Conservation (phyloP, 495 filamentous ascomycete genomes). For the Glonium stellatum region DNA sequence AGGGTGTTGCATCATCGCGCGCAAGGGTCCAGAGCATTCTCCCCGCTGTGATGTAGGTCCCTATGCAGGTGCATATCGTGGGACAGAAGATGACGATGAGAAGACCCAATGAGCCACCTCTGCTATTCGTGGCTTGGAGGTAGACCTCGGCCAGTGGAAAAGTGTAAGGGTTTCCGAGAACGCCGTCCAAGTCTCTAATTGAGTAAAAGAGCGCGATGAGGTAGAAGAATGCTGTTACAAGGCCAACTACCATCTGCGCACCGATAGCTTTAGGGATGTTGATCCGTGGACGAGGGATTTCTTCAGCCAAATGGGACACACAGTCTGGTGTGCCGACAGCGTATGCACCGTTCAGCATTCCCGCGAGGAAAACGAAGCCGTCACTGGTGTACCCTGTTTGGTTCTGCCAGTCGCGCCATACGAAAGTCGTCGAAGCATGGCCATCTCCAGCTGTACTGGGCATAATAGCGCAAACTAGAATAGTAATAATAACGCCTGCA, state of each 20-base stretch:
- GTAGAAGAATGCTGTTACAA: slow-evolving; percentile 64
- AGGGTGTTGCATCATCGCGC: slow-evolving; percentile 61
- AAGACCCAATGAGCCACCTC: slow-evolving; percentile 55
- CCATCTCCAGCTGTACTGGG: slow-evolving; percentile 41
- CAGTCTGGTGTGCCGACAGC: slow-evolving; percentile 67
- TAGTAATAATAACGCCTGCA: slow-evolving; percentile 60
- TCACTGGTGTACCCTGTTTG: slow-evolving; percentile 63
- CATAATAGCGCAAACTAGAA: slow-evolving; percentile 71
- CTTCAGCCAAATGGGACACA: slow-evolving; percentile 74
- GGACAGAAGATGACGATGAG: slow-evolving; percentile 63
- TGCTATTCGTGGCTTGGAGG: slow-evolving; percentile 60
- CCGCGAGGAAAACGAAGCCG: slow-evolving; percentile 71
- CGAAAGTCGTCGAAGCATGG: slow-evolving; percentile 30
- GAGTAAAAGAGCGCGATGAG: slow-evolving; percentile 67
- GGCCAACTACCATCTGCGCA: slow-evolving; percentile 46
- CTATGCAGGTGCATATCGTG: slow-evolving; percentile 55
- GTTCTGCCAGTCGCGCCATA: slow-evolving; percentile 39
- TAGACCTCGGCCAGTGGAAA: slow-evolving; percentile 80
- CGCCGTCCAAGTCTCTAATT: slow-evolving; percentile 55
- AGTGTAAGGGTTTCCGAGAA: slow-evolving; percentile 48
- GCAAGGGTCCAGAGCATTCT: slow-evolving; percentile 81
- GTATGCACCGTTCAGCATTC: slow-evolving; percentile 82
- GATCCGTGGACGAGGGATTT: slow-evolving; percentile 59
- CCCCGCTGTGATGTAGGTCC: slow-evolving; percentile 67
- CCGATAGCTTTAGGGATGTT: slow-evolving; percentile 55